Evolutionary conservation across 1,284 basidiomycete species (phyloP).

Genomic region (Moesziomyces sp.): DNA sequence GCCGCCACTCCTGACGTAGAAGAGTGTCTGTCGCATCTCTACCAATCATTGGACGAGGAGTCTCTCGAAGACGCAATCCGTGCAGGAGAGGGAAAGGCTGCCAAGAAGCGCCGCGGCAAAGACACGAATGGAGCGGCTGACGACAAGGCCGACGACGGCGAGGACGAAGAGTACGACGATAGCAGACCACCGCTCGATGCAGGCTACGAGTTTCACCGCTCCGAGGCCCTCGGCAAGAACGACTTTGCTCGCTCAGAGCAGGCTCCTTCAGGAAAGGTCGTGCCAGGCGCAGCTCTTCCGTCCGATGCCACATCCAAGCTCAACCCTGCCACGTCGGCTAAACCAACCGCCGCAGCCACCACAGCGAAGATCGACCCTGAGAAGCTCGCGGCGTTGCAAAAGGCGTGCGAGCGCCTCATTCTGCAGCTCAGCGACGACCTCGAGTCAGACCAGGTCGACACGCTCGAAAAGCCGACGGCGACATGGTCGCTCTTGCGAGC

Average conservation of each 20-base stretch:
- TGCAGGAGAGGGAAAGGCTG: conserved; percentile 67
- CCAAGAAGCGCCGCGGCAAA: conserved; percentile 50
- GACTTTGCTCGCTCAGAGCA: conserved; percentile 31
- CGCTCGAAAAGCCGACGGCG: conserved; percentile 55
- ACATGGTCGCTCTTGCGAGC: conserved; percentile 56
- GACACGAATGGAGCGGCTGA: conserved; percentile 20
- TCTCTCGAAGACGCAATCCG: conserved; percentile 74
- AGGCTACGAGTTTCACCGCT: conserved; percentile 53
- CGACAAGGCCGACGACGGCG: conserved; percentile 25
- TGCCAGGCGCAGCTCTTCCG: conserved; percentile 25
- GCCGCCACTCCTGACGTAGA: conserved; percentile 79
- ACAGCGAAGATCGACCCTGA: conserved; percentile 19
- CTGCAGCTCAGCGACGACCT: conserved; percentile 30
- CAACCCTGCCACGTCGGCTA: conserved; percentile 3
- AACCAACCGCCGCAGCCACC: not conserved
- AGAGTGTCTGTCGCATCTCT: conserved; percentile 76
- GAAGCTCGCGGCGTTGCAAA: conserved; percentile 24
- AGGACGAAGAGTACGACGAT: conserved; percentile 51
- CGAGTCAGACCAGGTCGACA: conserved; percentile 50
- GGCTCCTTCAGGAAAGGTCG: conserved; percentile 3
- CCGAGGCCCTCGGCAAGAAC: conserved; percentile 31
- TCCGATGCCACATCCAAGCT: conserved; percentile 1
- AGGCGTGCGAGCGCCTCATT: conserved; percentile 21
- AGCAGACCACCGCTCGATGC: conserved; percentile 47
- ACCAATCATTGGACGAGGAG: conserved; percentile 70